Base-by-base conservation (phyloP, 176 grass and related monocot species). In the Triticum urartu region DNA sequence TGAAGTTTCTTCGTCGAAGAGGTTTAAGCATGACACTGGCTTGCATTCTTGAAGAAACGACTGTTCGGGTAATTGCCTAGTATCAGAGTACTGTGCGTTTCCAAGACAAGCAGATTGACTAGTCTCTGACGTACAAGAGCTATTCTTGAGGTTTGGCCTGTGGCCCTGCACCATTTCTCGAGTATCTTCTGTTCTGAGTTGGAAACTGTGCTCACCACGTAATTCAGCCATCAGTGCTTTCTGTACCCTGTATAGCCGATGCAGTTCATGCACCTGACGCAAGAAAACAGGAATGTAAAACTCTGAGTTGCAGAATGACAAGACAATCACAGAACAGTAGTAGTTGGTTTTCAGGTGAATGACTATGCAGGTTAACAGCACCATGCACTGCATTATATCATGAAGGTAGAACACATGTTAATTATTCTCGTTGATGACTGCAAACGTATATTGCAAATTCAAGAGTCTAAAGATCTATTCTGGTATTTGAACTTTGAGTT, bases 201-300 rank as follows among this genome's bases (percentile, higher is more conserved):
- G 64, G 48, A 91, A 83, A 36, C 62, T 91, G 54, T 68, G 80
- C 24, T 83, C 64, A 14, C 62, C 72, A 42, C 73, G 85, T 75
- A 88, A 10, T 84, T 91, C 93, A 82, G 81, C 77, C 91, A 95
- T 92, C 64, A 92, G 75, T 80, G 83, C 87, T 85, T 87, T 98
- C 80, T 98, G 95, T 62, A 93, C 88, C 80, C 43, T 11, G 39
- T 98, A 95, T 69, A 95, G 64, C 22, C 84, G 87, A 89, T 94
- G 93, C 36, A 98, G 39, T 72, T 98, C 93, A 20, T 94, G 86
- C 67, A 98, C 88, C 95, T 98, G 88, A 72, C 81, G 71, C 70
- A 81, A 85, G 34, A 78, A 56, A 78, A 56, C 48, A 82, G 71
- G 34, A 77, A 65, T 77, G 18, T 18, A 71, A 84, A 42, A 42